phyloP scores from a whole-genome alignment of 495 filamentous ascomycete genomes.

The Podospora fimiseda region DNA sequence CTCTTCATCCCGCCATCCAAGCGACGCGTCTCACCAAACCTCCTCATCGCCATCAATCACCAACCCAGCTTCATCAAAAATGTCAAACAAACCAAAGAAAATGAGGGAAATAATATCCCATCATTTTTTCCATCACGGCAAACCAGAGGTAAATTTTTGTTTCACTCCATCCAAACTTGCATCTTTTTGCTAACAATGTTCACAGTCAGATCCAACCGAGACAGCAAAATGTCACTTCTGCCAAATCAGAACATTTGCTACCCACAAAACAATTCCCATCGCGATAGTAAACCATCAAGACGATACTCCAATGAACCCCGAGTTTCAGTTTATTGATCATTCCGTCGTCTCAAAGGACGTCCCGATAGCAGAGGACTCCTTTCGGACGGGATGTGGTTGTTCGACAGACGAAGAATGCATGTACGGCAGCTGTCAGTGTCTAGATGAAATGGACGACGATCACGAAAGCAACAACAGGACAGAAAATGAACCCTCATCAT shows the following conservation, averaged over 20 bases:
- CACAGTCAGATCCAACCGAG: conserved; percentile 24
- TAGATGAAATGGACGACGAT: conserved; percentile 43
- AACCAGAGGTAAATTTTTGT: conserved; percentile 22
- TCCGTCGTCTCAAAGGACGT: conserved; percentile 41
- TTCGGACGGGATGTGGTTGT: conserved; percentile 51
- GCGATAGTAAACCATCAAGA: conserved; percentile 43
- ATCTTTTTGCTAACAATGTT: not conserved
- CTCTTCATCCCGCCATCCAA: no score
- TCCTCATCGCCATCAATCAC: not conserved
- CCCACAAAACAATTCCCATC: conserved; percentile 34
- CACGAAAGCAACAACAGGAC: conserved; percentile 22
- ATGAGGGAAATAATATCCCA: conserved; percentile 34
- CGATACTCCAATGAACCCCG: conserved; percentile 33
- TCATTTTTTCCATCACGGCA: conserved; percentile 40
- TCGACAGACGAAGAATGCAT: conserved; percentile 40
- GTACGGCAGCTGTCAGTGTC: conserved; percentile 44
- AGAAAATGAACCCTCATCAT: no score
- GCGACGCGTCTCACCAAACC: not conserved
- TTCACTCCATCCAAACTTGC: not conserved
- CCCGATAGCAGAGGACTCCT: conserved; percentile 38
- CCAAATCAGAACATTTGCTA: conserved; percentile 43
- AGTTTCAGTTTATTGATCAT: conserved; percentile 50
- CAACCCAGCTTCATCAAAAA: not conserved
- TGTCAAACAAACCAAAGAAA: not conserved
- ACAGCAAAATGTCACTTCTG: conserved; percentile 42